phyloP scores from a whole-genome alignment of 2,329 filamentous ascomycete genomes.

The Fusarium anthophilum region DNA sequence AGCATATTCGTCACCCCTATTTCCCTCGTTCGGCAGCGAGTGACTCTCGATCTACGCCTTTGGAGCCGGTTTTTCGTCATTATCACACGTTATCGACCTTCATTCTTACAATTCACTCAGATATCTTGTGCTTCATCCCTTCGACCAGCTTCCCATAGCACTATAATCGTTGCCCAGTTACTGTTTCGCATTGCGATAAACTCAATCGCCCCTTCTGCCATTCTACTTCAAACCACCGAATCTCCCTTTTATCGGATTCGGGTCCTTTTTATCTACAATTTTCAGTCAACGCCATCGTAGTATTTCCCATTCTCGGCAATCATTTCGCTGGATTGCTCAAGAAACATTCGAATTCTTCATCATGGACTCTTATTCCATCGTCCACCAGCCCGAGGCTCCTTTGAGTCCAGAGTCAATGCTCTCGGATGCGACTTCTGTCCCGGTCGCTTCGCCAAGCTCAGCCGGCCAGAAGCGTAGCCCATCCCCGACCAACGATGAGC shows the following conservation, averaged over 20 bases:
- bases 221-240: background rate
- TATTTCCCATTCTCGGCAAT: background rate
- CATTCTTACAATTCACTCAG: background rate
- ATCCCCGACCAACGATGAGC: background rate
- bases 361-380: background rate
- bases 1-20: too few relatives aligned
- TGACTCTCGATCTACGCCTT: background rate
- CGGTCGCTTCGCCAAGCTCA: background rate
- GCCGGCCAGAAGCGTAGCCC: background rate
- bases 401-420: background rate
- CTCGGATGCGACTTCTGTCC: accelerated
- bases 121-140: accelerated
- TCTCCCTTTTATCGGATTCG: background rate
- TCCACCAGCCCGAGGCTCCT: accelerated
- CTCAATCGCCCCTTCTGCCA: accelerated
- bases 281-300: accelerated
- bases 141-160: background rate
- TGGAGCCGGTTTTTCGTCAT: too few relatives aligned
- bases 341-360: background rate
- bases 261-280: background rate
- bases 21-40: too few relatives aligned
- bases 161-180: accelerated
- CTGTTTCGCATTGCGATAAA: background rate
- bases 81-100: background rate
- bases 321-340: background rate